Base-by-base conservation (phyloP, 768 basidiomycete genomes). In the Tylopilus cervinicoccineus region DNA sequence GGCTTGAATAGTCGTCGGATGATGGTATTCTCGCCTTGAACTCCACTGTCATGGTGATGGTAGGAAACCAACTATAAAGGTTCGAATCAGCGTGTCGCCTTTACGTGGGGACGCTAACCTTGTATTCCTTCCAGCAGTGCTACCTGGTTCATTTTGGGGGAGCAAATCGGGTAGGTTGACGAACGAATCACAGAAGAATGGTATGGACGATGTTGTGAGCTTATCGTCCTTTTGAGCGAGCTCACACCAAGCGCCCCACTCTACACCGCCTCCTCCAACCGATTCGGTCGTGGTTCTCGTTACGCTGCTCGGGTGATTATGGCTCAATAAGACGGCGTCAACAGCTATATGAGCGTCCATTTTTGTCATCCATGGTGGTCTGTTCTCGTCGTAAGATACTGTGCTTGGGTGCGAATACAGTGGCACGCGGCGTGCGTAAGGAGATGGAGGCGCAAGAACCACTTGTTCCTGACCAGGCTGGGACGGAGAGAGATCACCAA, bases 1-100 rank as follows among this genome's bases (percentile, higher is more conserved):
- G 75, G 47, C 61, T 52, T 1, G 82, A 71, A 57, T 78, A 66
- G 10, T 58, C 54, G 22, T 52, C 51, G 5, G 70, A 72, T 12
- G 74, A 67, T 7, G 83, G 79, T 32, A 86, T 72, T 12, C 77
- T 77, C 28, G 73, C 72, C 57, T 83, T 84, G 71, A 83, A 86
- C 52, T 85, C 82, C 20, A 86, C 52, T 1, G 76, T 68, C 50
- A 86, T 68, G 0, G 74, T 72, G 66, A 86, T 71, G 0, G 85
- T 86, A 13, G 83, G 81, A 57, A 69, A 79, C 84, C 83, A 84
- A 32, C 80, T 82, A 17, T 22, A 16, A 24, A 17, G 24, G 7
- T 38, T 38, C 45, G n/a, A 34, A 28, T 50, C 38, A 31, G 8
- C 20, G 17, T 10, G 6, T 29, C 6, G 9, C 32, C 8, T 17